Percentiles rank a stretch among this genome's conserved stretches.
Conservation (phyloP, 2,329 filamentous ascomycete species). For the Pseudogymnoascus sp. region DNA sequence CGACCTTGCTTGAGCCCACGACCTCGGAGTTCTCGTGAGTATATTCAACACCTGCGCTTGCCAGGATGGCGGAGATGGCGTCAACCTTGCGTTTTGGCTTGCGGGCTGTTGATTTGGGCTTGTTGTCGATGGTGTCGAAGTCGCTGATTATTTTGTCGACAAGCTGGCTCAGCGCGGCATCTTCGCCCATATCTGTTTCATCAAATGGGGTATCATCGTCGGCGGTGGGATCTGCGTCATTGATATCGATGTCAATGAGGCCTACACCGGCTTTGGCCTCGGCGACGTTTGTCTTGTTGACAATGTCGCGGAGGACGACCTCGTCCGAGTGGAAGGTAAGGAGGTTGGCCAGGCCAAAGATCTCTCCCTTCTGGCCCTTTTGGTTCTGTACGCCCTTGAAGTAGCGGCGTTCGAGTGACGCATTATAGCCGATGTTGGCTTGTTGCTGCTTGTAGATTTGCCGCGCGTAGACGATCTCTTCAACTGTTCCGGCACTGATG, state of each 20-base stretch:
- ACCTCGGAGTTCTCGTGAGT: conserved; percentile 96
- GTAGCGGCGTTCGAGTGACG: conserved; percentile 84
- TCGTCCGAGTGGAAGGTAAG: conserved; percentile 74
- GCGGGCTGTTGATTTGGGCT: conserved; percentile 27
- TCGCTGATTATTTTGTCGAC: conserved; percentile 49
- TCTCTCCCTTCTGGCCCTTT: conserved; percentile 75
- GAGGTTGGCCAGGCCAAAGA: conserved; percentile 84
- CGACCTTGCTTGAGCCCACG: conserved; percentile 84
- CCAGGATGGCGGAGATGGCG: conserved; percentile 80
- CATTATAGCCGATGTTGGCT: conserved; percentile 93
- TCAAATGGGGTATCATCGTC: conserved; percentile 40
- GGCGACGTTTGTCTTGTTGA: conserved; percentile 96
- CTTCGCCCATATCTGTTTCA: conserved; percentile 43
- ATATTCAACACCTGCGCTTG: conserved; percentile 83
- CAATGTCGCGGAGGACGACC: conserved; percentile 82
- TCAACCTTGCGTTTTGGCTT: conserved; percentile 46
- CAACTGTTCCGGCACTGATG: conserved; percentile 83
- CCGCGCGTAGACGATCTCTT: conserved; percentile 92
- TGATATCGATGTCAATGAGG: conserved; percentile 65
- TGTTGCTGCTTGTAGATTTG: conserved; percentile 99
- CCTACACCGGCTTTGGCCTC: conserved; percentile 81
- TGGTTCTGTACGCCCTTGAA: conserved; percentile 91
- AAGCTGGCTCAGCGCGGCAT: conserved; percentile 65
- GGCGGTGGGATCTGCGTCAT: conserved; percentile 26
- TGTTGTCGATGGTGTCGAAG: conserved; percentile 37